phyloP scores from a whole-genome alignment of 306 rosid species.

The Notholithocarpus densiflorus region DNA sequence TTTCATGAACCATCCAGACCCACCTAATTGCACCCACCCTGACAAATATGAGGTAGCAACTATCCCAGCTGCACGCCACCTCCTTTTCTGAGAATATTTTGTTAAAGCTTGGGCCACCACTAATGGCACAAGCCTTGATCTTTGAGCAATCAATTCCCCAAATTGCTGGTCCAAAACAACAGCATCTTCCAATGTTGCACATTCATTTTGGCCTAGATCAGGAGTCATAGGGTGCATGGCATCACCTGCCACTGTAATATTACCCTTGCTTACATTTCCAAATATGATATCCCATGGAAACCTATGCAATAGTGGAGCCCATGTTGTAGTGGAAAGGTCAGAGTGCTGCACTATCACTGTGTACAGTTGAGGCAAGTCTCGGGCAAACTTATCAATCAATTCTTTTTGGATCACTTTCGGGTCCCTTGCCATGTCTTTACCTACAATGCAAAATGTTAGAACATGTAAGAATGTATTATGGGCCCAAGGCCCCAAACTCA shows the following conservation, averaged over 20 bases:
- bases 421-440: background rate
- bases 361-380: slow-evolving; percentile 6
- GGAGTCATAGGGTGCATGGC: slow-evolving; percentile 35
- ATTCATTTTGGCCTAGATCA: slow-evolving; percentile 16
- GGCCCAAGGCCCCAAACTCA: too few species aligned
- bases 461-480: background rate
- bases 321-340: slow-evolving; percentile 13
- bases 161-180: slow-evolving; percentile 6
- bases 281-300: slow-evolving; percentile 25
- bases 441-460: background rate
- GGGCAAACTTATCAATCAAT: slow-evolving; percentile 12
- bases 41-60: background rate
- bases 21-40: slow-evolving; percentile 3
- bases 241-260: slow-evolving; percentile 21
- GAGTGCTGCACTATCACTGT: background rate
- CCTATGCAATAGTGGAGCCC: slow-evolving; percentile 13
- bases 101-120: background rate
- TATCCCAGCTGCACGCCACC: background rate
- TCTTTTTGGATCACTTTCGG: slow-evolving; percentile 9
- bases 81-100: background rate
- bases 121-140: background rate
- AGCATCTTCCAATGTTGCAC: slow-evolving; percentile 19
- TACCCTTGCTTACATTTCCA: slow-evolving; percentile 3
- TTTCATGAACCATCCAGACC: slow-evolving; percentile 8
- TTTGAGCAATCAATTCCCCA: background rate